These are phyloP conservation scores for Cutaneotrichosporon cyanovorans DNA, from an alignment of 1,284 basidiomycete genomes.

Conservation along the genomic window DNA sequence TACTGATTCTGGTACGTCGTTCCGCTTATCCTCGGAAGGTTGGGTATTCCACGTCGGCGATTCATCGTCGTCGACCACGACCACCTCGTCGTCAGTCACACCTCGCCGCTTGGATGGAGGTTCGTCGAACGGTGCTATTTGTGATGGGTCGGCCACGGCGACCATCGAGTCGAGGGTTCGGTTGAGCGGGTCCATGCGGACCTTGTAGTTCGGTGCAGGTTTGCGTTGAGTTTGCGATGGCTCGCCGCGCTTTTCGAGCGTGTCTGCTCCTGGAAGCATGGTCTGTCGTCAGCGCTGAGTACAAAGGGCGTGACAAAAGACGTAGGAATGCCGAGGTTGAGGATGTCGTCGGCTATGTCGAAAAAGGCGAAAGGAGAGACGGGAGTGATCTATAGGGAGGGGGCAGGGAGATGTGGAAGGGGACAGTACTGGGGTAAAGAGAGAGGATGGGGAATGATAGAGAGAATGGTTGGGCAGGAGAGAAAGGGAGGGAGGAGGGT, in stretches of 20 bases:
- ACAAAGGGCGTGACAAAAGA: no score
- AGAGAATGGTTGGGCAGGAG: no score
- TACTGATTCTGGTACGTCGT: constrained; percentile 65
- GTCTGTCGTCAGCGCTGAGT: constrained; percentile 25
- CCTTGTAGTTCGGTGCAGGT: constrained; percentile 71
- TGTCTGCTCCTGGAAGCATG: constrained; percentile 38
- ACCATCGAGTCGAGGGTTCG: constrained; percentile 93
- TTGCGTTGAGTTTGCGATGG: constrained; percentile 21
- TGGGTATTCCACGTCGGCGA: constrained; percentile 27
- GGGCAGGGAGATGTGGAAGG: no score
- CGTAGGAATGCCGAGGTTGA: no score
- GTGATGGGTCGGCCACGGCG: constrained; percentile 38
- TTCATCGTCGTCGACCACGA: constrained; percentile 20
- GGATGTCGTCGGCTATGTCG: no score
- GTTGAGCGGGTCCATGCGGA: constrained; percentile 78
- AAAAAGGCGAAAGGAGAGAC: no score
- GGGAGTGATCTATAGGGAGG: no score
- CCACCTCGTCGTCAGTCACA: constrained; percentile 11
- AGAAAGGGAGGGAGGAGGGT: no score
- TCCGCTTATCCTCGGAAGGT: not conserved
- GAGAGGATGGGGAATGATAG: no score
- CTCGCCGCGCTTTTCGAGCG: constrained; percentile 18
- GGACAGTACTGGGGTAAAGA: no score
- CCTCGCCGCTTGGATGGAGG: constrained; percentile 28
- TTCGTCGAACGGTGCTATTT: constrained; percentile 22